Percentiles rank a stretch among this genome's conserved stretches.
Conservation (phyloP, 2,329 filamentous ascomycete genomes). For the Sclerotinia subarctica region DNA sequence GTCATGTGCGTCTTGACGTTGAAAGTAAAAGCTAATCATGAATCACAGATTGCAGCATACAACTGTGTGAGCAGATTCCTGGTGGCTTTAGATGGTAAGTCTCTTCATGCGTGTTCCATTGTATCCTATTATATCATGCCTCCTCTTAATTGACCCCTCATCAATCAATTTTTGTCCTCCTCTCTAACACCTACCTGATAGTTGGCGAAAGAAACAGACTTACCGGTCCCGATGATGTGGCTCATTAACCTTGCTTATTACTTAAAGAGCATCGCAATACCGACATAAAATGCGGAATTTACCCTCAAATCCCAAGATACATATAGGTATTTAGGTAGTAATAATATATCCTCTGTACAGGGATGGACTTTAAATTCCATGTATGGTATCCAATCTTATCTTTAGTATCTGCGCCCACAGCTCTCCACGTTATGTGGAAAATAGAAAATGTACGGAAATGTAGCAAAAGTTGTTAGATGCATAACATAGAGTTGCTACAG, state of each 20-base stretch:
- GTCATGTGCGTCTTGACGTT: conserved; percentile 1
- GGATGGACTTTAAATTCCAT: neutral
- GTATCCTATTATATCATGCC: conserved; percentile 21
- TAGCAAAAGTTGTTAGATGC: neutral
- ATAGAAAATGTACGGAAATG: neutral
- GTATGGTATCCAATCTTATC: neutral
- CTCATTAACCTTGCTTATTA: neutral
- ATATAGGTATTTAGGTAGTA: neutral
- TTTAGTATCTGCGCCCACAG: neutral
- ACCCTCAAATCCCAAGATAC: neutral
- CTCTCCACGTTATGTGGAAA: neutral
- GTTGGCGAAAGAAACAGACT: conserved; percentile 37
- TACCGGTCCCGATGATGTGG: conserved; percentile 24
- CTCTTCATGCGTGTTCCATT: neutral
- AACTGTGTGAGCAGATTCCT: conserved; percentile 84
- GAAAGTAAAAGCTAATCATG: neutral
- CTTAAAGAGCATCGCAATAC: neutral
- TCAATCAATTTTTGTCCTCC: neutral
- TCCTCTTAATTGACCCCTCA: neutral
- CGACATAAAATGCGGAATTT: neutral
- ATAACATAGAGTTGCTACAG: neutral
- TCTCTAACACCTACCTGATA: conserved; percentile 16
- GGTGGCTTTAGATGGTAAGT: conserved; percentile 73
- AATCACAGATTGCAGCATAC: conserved; percentile 61
- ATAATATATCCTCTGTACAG: neutral